These are phyloP conservation scores for Cryptosporidium felis DNA, from an alignment of 169 alveolate genomes.

Conservation along the genomic window DNA sequence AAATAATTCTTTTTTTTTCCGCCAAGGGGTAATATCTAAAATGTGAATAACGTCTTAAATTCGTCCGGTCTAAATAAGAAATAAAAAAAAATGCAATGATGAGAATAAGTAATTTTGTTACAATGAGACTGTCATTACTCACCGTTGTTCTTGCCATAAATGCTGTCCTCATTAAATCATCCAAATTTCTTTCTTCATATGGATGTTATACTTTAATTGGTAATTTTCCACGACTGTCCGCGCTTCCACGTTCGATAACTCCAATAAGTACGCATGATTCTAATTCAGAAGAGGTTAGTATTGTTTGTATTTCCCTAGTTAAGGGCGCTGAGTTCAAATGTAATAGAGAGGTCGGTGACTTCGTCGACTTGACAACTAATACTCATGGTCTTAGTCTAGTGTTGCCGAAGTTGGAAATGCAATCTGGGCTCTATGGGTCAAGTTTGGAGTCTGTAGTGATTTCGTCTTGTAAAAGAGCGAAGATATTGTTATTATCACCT, in stretches of 20 bases:
- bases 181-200: slow-evolving; percentile 19
- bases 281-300: background rate
- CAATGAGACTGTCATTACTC: background rate
- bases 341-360: background rate
- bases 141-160: background rate
- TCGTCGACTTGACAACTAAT: slow-evolving; percentile 9
- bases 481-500: background rate
- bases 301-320: slow-evolving; percentile 50
- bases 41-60: background rate
- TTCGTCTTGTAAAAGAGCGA: slow-evolving; percentile 41
- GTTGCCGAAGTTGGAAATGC: slow-evolving; percentile 4
- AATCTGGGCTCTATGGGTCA: slow-evolving; percentile 30
- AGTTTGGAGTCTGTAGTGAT: slow-evolving; percentile 33
- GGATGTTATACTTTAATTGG: slow-evolving; percentile 49
- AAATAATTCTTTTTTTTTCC: slow-evolving; percentile 11
- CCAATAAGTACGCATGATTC: slow-evolving; percentile 1
- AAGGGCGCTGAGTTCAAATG: slow-evolving; percentile 25
- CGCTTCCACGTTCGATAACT: slow-evolving; percentile 22
- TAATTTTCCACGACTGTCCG: background rate
- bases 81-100: background rate
- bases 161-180: background rate
- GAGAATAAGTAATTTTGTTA: background rate
- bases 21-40: slow-evolving; percentile 19
- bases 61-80: slow-evolving; percentile 2
- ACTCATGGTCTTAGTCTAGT: slow-evolving; percentile 12